A percentile compares a stretch with the other conserved stretches of the same genome.
Conservation (phyloP, 192 early-diverging fungal species). For the Coemansia sp. region DNA sequence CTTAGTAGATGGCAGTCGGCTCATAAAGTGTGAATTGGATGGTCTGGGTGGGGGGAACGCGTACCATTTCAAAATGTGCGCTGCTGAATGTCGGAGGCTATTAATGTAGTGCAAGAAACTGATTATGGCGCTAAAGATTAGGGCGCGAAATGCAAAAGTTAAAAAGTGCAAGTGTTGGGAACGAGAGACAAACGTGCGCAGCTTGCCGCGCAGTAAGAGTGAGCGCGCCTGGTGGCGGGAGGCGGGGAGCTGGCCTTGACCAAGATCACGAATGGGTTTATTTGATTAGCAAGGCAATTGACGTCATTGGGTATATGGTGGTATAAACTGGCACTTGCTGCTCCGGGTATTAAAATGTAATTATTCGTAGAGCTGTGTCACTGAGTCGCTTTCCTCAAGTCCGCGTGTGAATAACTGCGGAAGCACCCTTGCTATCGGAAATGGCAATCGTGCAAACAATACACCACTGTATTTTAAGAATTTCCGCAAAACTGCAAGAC, state of each 20-base stretch:
- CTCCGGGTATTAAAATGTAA: too few relatives aligned
- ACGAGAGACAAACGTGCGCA: too few relatives aligned
- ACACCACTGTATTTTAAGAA: too few relatives aligned
- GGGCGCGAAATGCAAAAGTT: constrained; percentile 7
- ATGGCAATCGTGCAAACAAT: not conserved
- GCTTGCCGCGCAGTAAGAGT: too few relatives aligned
- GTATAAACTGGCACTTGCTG: too few relatives aligned
- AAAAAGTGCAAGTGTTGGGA: too few relatives aligned
- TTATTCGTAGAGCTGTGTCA: not conserved
- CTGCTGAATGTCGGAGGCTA: not conserved
- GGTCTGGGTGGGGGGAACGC: not conserved
- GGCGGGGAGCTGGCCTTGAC: not conserved
- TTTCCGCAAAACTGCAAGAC: not conserved
- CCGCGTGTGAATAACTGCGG: not conserved
- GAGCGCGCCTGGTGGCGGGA: too few relatives aligned
- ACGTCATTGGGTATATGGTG: too few relatives aligned
- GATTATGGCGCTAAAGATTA: too few relatives aligned
- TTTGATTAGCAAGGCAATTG: too few relatives aligned
- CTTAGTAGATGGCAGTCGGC: not conserved
- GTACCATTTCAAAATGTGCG: not conserved
- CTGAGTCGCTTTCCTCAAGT: not conserved
- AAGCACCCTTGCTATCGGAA: not conserved
- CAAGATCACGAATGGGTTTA: too few relatives aligned
- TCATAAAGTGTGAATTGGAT: not conserved
- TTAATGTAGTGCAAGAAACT: not conserved